Base-by-base conservation (phyloP, 2,329 filamentous ascomycete genomes). In the Paecilomyces sp. region DNA sequence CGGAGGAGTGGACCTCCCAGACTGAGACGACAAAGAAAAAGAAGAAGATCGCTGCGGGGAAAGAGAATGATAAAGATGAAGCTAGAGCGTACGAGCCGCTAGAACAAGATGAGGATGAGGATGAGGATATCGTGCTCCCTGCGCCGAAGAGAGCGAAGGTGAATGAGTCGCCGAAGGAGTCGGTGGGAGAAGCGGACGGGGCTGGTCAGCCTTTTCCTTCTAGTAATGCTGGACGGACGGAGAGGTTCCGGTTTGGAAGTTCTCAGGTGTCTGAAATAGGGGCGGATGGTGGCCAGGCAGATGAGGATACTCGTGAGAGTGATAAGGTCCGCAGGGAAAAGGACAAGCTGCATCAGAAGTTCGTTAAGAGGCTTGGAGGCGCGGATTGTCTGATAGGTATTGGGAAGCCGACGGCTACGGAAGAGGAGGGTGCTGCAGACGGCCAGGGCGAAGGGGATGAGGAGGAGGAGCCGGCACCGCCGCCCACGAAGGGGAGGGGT, bases 311-410 rank as follows among this genome's bases (percentile, higher is more conserved):
- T 6, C 41, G 41, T 8, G 41, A 22, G 41, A 47, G 6, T 47
- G 41, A 47, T 8, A 47, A 47, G 9, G 41, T 18, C n/a, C 82
- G 77, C 65, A 83, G 79, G 63, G 80, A 81, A 60, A 92, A 88
- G 69, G 85, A 89, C 60, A 86, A 85, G 55, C 77, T 97, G 25
- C 94, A 97, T 71, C 81, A 84, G 62, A 89, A 87, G 67, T 99
- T 97, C 69, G 88, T 97, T 33, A 90, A 90, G 80, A 96, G 93
- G 73, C 84, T 99, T 2, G 92, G 93, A 0, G 86, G 89, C 52
- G 88, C 92, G 0, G 92, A 96, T 70, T 93, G 91, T 70, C 80
- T 96, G 64, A 81, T 84, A 28, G 83, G 86, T 62, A 83, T 89
- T 57, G 85, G 85, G 68, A 80, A 87, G 61, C 80, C 83, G 63